phyloP scores from a whole-genome alignment of 805 yeast genomes.

The Pachysolen tannophilus region DNA sequence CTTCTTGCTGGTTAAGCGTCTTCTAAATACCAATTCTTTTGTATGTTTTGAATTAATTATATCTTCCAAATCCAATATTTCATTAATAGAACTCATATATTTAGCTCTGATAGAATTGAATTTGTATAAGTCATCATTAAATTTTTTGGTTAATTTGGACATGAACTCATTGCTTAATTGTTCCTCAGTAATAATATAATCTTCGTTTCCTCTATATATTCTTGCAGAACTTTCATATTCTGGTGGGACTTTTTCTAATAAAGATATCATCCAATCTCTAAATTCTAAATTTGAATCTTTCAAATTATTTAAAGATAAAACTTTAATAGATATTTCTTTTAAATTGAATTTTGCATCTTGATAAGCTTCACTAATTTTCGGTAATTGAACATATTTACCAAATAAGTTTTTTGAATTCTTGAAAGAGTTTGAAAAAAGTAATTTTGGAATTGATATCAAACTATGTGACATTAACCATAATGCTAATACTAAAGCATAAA shows the following conservation, averaged over 20 bases:
- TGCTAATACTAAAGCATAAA: conserved; percentile 66
- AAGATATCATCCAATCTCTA: conserved; percentile 58
- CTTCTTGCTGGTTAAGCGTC: conserved; percentile 19
- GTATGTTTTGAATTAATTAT: conserved; percentile 33
- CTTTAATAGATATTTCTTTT: conserved; percentile 55
- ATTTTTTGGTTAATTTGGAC: conserved; percentile 40
- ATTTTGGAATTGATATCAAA: conserved; percentile 56
- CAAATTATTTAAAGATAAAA: conserved; percentile 40
- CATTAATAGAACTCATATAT: conserved; percentile 40
- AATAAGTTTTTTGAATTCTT: conserved; percentile 3
- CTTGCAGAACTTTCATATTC: conserved; percentile 28
- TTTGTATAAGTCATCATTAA: conserved; percentile 44
- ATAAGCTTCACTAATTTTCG: conserved; percentile 47
- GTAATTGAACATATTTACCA: conserved; percentile 41
- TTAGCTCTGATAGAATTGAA: conserved; percentile 48
- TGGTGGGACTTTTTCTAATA: conserved; percentile 37
- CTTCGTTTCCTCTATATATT: too few relatives aligned
- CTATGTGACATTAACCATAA: conserved; percentile 87
- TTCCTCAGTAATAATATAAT: conserved; percentile 19
- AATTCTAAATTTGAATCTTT: conserved; percentile 37
- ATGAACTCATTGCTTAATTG: conserved; percentile 36
- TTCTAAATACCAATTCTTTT: conserved; percentile 23
- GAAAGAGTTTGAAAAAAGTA: conserved; percentile 9
- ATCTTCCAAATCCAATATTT: conserved; percentile 51
- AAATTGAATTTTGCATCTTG: conserved; percentile 57